Conservation (phyloP, 306 rosid genomes). For the Quercus parvula region DNA sequence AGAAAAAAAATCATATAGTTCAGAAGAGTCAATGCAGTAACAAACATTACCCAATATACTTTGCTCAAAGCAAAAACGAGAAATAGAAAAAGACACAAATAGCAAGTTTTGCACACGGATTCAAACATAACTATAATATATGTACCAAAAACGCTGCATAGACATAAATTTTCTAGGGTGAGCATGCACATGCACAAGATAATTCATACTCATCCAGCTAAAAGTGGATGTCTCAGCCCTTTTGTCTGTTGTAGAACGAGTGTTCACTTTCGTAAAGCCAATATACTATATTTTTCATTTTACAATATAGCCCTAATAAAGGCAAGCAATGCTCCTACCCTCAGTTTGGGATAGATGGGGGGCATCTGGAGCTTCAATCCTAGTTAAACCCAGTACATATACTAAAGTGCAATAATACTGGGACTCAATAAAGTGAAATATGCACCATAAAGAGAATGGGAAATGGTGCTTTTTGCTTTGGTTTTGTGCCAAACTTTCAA, state of each 20-base stretch:
- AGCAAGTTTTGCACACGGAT: not conserved
- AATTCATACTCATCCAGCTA: not conserved
- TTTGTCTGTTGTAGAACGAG: not conserved
- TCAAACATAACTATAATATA: not conserved
- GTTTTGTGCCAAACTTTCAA: not conserved
- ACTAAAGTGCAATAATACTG: not conserved
- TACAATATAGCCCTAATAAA: not conserved
- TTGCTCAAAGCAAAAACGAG: conserved; percentile 23
- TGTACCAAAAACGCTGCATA: not conserved
- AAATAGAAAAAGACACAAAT: not conserved
- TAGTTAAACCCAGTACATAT: not conserved
- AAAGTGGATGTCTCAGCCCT: not conserved
- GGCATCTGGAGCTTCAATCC: not conserved
- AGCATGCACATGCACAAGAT: not conserved
- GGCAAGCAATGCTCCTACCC: not conserved
- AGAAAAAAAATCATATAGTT: conserved; percentile 32
- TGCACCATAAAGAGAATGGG: not conserved
- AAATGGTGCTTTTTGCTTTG: not conserved
- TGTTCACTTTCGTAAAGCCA: not conserved
- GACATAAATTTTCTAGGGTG: not conserved
- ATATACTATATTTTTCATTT: not conserved
- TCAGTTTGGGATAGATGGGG: not conserved
- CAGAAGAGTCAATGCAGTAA: not conserved
- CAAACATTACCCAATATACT: not conserved
- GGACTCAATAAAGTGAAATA: not conserved